Conservation (phyloP, 768 basidiomycete species). For the Rhizopogon sp. region DNA sequence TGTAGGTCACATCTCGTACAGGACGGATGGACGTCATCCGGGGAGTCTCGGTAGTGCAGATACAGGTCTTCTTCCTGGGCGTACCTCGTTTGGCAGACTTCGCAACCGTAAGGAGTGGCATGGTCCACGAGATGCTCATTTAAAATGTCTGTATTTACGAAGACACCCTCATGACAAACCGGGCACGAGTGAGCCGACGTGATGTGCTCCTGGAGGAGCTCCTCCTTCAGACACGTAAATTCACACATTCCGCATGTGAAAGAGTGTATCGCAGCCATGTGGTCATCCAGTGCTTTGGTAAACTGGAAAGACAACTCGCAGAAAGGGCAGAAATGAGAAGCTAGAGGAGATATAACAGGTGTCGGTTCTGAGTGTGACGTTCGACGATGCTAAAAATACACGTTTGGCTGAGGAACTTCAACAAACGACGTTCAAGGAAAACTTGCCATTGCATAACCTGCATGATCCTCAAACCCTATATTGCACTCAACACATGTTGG, state of each 20-base stretch:
- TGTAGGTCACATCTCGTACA: slow-evolving; percentile 29
- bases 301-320: not conserved
- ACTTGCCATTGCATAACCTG: slow-evolving; percentile 25
- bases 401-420: not conserved
- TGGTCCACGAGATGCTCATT: slow-evolving; percentile 28
- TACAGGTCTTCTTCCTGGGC: slow-evolving; percentile 30
- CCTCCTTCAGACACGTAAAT: not conserved
- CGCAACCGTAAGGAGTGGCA: slow-evolving; percentile 20
- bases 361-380: not conserved
- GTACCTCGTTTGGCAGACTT: slow-evolving; percentile 18
- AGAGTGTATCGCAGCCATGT: not conserved
- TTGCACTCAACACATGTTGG: slow-evolving; percentile 30
- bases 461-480: slow-evolving; percentile 30
- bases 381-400: not conserved
- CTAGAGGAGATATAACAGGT: not conserved
- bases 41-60: slow-evolving; percentile 34
- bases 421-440: not conserved
- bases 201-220: slow-evolving; percentile 20
- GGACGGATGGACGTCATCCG: slow-evolving; percentile 29
- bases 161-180: slow-evolving; percentile 27
- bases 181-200: slow-evolving; percentile 26
- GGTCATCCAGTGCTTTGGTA: not conserved
- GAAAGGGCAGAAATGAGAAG: not conserved
- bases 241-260: not conserved
- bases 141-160: slow-evolving; percentile 16